A percentile compares a stretch with the other conserved stretches of the same genome.
Evolutionary conservation across 352 stramenopile species (phyloP).

Genomic region (Phytopythium ostracodes): DNA sequence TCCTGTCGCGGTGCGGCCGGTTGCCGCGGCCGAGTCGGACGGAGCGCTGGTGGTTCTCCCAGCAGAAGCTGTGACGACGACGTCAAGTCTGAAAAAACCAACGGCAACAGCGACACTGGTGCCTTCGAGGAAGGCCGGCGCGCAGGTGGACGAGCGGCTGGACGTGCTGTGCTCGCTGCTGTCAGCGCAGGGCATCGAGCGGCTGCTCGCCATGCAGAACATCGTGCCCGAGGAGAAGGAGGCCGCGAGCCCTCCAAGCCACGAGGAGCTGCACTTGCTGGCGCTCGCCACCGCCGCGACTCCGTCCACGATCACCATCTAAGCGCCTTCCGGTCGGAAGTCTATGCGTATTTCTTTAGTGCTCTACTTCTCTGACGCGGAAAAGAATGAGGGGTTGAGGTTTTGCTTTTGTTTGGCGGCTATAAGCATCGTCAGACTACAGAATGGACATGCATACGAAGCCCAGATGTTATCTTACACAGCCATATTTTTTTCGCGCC

Average conservation of each 20-base stretch:
- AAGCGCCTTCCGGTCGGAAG: background rate
- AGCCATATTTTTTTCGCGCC: too few relatives aligned
- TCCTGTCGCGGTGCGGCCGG: constrained; percentile 20
- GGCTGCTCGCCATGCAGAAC: constrained; percentile 56
- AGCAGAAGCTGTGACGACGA: background rate
- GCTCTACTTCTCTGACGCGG: too few relatives aligned
- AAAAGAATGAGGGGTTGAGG: too few relatives aligned
- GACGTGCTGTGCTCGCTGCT: constrained; percentile 81
- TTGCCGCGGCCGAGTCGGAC: constrained; percentile 5
- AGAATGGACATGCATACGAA: too few relatives aligned
- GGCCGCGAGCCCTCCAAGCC: constrained; percentile 13
- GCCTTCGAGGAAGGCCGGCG: constrained; percentile 5
- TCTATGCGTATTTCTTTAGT: too few relatives aligned
- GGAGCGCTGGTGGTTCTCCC: background rate
- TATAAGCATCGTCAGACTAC: too few relatives aligned
- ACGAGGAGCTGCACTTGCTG: constrained; percentile 74
- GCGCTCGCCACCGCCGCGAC: constrained; percentile 36
- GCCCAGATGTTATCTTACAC: too few relatives aligned
- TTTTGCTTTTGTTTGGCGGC: too few relatives aligned
- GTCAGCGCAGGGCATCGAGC: constrained; percentile 65
- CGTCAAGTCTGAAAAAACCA: background rate
- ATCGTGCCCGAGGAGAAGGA: constrained; percentile 34
- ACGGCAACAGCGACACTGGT: background rate
- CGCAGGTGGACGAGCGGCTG: constrained; percentile 39
- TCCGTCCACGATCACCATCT: constrained; percentile 9